Conservation (phyloP, 139 green algal genomes). For the Chlamydomonas incerta region DNA sequence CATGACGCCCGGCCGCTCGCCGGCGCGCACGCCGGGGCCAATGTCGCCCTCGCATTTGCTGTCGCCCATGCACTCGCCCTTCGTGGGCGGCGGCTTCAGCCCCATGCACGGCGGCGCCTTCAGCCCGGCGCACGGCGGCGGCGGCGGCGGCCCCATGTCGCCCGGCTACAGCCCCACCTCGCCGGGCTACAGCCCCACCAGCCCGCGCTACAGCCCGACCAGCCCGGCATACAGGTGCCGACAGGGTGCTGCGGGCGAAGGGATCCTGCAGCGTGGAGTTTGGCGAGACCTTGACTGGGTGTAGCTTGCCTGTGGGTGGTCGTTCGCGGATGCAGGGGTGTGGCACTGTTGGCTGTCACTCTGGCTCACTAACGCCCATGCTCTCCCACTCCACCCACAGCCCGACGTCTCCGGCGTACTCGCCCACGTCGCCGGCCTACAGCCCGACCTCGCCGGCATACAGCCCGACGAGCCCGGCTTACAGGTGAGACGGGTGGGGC, state of each 20-base stretch:
- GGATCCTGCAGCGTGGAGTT: no score
- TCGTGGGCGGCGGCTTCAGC: slow-evolving; percentile 67
- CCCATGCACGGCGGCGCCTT: slow-evolving; percentile 57
- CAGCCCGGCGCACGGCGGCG: slow-evolving; percentile 55
- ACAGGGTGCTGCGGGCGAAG: no score
- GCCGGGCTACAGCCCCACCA: slow-evolving; percentile 57
- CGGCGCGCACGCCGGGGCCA: slow-evolving; percentile 54
- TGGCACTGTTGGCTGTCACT: no score
- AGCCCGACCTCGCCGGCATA: slow-evolving; percentile 77
- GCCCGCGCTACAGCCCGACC: slow-evolving; percentile 78
- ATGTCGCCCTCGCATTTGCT: slow-evolving; percentile 67
- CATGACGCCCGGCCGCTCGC: slow-evolving; percentile 71
- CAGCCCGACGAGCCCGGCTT: slow-evolving; percentile 69
- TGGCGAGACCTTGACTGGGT: no score
- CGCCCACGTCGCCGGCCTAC: slow-evolving; percentile 66
- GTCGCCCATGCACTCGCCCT: slow-evolving; percentile 66
- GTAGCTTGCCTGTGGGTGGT: no score
- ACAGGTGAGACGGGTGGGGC: no score
- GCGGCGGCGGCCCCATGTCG: slow-evolving; percentile 65
- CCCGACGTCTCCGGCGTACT: slow-evolving; percentile 65
- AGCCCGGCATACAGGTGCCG: slow-evolving; percentile 75
- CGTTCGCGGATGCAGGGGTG: no score
- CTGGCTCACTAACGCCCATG: slow-evolving; percentile 78
- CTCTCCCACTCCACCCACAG: slow-evolving; percentile 58
- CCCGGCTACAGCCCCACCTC: slow-evolving; percentile 62